Evolutionary conservation across 495 filamentous ascomycete genomes (phyloP), one percentile per base, ranked within the genome.

Genomic region (Melanomma pulvis-pyrius): DNA sequence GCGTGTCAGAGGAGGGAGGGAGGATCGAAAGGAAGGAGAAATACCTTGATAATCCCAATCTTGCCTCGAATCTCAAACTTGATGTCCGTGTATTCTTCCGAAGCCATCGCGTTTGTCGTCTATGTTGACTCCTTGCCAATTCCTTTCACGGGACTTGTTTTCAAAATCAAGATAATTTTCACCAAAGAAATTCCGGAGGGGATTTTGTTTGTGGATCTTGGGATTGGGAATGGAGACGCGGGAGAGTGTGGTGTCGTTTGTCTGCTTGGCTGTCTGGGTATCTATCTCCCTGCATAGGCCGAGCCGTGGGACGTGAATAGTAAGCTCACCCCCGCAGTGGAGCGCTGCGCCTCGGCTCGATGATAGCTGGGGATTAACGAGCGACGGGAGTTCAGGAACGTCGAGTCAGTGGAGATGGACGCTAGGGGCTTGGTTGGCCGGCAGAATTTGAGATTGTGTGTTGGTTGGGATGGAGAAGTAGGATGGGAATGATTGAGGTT

Each of bases 41-140:
- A 24, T 65, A 74, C 74, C 55, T 73, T 74, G 50, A 75, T 71
- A 24, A 72, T 71, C 2, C 74, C 74, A 54, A 75, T 73, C 57
- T 70, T 67, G 13, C 71, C 72, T 53, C 54, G 63, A 49, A 76
- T 70, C 59, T 74, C 74, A 25, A 74, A 67, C 61, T 71, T 74
- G 50, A 76, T 76, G 44, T 76, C 74, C n/a, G 51, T 53, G 53
- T 73, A 76, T 39, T 36, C 25, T 7, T 69, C 49, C 1, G 69
- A 24, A 63, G 70, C 70, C 9, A 30, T 61, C 15, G 47, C 19
- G 5, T 41, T 17, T 55, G 11, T 30, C 15, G 9, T 25, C 19
- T 9, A 9, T 30, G 9, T 55, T 29, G 13, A 9, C 7, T 29
- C 24, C 21, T 55, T n/a, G n/a, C n/a, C n/a, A n/a, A n/a, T n/a